phyloP scores from a whole-genome alignment of 768 basidiomycete genomes.

The Fomitopsis pulvina region DNA sequence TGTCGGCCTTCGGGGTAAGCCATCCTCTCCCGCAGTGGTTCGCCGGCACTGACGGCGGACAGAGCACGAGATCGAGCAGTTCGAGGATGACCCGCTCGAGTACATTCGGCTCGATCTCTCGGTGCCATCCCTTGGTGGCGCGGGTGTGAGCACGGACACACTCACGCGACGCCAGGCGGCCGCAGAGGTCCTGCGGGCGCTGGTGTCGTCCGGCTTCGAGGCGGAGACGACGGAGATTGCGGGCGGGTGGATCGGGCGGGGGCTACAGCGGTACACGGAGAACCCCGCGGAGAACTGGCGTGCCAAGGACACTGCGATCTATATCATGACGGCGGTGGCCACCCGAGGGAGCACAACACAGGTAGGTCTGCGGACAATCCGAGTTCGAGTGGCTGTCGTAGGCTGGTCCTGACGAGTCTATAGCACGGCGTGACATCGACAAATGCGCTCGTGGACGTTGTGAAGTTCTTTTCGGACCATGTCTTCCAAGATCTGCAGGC shows the following conservation, averaged over 20 bases:
- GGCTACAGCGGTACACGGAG: slow-evolving; percentile 58
- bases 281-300: slow-evolving; percentile 71
- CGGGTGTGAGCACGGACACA: slow-evolving; percentile 50
- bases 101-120: slow-evolving; percentile 87
- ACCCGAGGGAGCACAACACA: slow-evolving; percentile 81
- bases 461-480: slow-evolving; percentile 92
- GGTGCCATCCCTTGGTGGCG: slow-evolving; percentile 40
- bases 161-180: slow-evolving; percentile 90
- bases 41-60: background rate
- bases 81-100: slow-evolving; percentile 95
- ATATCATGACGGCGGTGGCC: slow-evolving; percentile 89
- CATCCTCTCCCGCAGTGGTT: background rate
- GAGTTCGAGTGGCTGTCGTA: background rate
- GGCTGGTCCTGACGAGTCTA: background rate
- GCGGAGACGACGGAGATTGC: slow-evolving; percentile 83
- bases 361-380: slow-evolving; percentile 33
- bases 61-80: slow-evolving; percentile 90
- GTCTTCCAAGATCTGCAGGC: slow-evolving; percentile 85
- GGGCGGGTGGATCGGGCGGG: slow-evolving; percentile 73
- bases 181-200: slow-evolving; percentile 89
- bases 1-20: slow-evolving; percentile 62
- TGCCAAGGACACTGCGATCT: slow-evolving; percentile 90
- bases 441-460: slow-evolving; percentile 87
- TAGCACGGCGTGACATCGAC: slow-evolving; percentile 92
- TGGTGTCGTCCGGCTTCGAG: slow-evolving; percentile 79